A percentile compares a stretch with the other conserved stretches of the same genome.
These are phyloP conservation scores for Ophiocytium majus DNA, from an alignment of 352 stramenopile genomes.

Conservation along the genomic window DNA sequence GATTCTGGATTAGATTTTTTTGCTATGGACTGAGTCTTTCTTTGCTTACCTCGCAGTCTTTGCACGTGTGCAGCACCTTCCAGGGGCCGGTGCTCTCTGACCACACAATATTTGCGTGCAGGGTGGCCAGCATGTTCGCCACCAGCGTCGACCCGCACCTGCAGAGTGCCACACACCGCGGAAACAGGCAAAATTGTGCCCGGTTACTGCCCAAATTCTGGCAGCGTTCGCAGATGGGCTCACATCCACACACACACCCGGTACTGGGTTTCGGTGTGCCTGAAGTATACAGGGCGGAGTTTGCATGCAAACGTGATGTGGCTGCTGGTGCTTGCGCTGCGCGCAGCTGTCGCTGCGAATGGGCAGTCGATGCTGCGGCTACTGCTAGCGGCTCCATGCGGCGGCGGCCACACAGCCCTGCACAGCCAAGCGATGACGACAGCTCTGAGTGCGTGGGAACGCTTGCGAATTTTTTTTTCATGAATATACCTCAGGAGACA, in stretches of 20 bases:
- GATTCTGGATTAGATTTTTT: too few species aligned
- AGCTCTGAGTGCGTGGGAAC: too few species aligned
- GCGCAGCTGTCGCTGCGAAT: too few species aligned
- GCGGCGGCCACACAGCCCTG: too few species aligned
- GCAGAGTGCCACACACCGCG: not conserved
- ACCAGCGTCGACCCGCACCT: constrained; percentile 50
- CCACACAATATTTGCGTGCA: constrained; percentile 45
- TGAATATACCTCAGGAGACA: not conserved
- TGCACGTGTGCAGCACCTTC: constrained; percentile 53
- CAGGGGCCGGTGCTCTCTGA: constrained; percentile 55
- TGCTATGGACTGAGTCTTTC: too few species aligned
- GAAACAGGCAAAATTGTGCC: not conserved
- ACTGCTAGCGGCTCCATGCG: too few species aligned
- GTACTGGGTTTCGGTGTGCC: not conserved
- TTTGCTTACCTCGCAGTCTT: constrained; percentile 40
- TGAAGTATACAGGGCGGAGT: not conserved
- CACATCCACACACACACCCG: not conserved
- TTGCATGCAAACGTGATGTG: not conserved
- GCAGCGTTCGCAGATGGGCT: not conserved
- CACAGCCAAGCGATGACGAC: too few species aligned
- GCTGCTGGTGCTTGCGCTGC: not conserved
- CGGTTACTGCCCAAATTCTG: not conserved
- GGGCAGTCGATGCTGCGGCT: too few species aligned
- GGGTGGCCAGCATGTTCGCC: constrained; percentile 52
- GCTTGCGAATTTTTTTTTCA: too few species aligned